A percentile compares a stretch with the other conserved stretches of the same genome.
Conservation (phyloP, 2,329 filamentous ascomycete genomes). For the Monosporascus cannonballus region DNA sequence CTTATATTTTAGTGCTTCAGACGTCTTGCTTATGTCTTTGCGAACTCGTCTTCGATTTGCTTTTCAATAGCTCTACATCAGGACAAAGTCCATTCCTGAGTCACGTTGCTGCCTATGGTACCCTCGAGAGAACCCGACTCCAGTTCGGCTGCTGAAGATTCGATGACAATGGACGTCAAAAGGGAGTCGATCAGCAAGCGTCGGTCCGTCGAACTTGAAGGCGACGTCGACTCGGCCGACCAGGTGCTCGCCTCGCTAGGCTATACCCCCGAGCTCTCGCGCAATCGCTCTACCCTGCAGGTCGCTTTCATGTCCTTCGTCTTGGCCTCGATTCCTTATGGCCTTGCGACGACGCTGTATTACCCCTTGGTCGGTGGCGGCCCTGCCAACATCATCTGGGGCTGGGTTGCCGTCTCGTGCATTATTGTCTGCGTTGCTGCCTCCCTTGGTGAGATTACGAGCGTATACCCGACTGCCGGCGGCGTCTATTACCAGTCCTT, state of each 20-base stretch:
- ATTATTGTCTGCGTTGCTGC: conserved; percentile 67
- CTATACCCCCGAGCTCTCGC: conserved; percentile 59
- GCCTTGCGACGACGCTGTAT: conserved; percentile 62
- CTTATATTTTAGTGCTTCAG: too few species aligned
- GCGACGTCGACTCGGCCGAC: conserved; percentile 44
- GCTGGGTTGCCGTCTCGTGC: conserved; percentile 61
- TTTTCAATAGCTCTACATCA: too few species aligned
- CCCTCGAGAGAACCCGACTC: too few species aligned
- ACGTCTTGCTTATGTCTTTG: too few species aligned
- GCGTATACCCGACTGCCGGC: conserved; percentile 69
- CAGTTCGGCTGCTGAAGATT: too few species aligned
- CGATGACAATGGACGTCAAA: conserved; percentile 6
- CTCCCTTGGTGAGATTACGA: conserved; percentile 68
- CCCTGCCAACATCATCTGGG: conserved; percentile 66
- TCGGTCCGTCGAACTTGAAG: conserved; percentile 10
- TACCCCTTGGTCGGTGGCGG: conserved; percentile 63
- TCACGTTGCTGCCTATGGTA: too few species aligned
- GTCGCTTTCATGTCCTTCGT: conserved; percentile 74
- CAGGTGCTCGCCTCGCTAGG: conserved; percentile 58
- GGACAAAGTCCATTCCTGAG: too few species aligned
- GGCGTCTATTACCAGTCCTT: conserved; percentile 77
- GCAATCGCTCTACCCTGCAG: conserved; percentile 61
- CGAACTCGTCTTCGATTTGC: too few species aligned
- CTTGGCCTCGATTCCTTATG: conserved; percentile 68
- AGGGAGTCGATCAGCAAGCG: conserved; percentile 4